These are phyloP conservation scores for Telfairia occidentalis DNA, from an alignment of 331 rosid species.

Conservation along the genomic window DNA sequence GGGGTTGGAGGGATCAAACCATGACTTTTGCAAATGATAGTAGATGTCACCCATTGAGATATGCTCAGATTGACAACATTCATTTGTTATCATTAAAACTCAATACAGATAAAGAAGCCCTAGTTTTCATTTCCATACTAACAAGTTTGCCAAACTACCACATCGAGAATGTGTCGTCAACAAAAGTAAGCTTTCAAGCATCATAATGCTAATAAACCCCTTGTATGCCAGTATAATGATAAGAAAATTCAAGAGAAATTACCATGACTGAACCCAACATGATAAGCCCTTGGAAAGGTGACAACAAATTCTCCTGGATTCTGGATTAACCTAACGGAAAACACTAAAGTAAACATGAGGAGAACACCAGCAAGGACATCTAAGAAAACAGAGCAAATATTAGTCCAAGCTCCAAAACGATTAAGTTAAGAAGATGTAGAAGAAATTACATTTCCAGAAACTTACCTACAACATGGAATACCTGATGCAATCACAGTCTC, in stretches of 20 bases:
- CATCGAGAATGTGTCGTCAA: background rate
- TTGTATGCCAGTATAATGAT: background rate
- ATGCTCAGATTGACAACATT: no score
- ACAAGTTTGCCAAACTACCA: background rate
- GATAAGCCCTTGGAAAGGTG: slow-evolving; percentile 99
- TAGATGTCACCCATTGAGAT: no score
- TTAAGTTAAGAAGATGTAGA: background rate
- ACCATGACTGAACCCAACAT: slow-evolving; percentile 99
- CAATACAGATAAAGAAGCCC: background rate
- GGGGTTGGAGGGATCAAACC: no score
- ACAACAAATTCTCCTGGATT: slow-evolving; percentile 98
- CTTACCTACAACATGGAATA: slow-evolving; percentile 96
- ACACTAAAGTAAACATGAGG: slow-evolving; percentile 21
- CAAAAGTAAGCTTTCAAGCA: background rate
- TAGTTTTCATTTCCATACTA: background rate
- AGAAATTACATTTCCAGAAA: slow-evolving; percentile 1
- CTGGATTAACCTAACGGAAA: slow-evolving; percentile 79
- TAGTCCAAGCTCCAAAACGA: slow-evolving; percentile 20
- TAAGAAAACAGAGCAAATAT: slow-evolving; percentile 17
- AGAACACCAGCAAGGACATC: slow-evolving; percentile 20
- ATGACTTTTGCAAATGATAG: no score
- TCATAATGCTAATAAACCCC: background rate
- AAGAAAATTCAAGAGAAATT: slow-evolving; percentile 29
- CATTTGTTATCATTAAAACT: background rate
- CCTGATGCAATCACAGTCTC: slow-evolving; percentile 65